Evolutionary conservation across 306 rosid genomes (phyloP).

Genomic region (Astragalus glycyphyllos): DNA sequence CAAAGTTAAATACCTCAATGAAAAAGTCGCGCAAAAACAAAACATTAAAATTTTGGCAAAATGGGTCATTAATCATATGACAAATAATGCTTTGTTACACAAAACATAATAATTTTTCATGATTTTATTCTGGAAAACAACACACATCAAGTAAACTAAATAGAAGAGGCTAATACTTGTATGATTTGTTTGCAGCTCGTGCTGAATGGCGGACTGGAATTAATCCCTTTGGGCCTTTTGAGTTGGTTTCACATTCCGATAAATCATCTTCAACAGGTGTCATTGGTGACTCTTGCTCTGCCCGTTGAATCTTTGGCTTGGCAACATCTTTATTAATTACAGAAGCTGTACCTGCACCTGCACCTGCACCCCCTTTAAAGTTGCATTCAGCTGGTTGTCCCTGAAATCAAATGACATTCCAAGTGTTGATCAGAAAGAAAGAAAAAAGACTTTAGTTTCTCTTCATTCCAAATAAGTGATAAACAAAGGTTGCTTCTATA

Average conservation of each 20-base stretch:
- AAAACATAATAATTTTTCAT: not conserved
- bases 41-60: not conserved
- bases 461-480: constrained; percentile 16
- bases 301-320: constrained; percentile 48
- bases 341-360: constrained; percentile 71
- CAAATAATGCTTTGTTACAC: constrained; percentile 11
- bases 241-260: constrained; percentile 56
- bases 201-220: constrained; percentile 74
- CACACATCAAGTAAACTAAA: constrained; percentile 37
- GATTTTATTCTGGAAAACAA: constrained; percentile 27
- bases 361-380: constrained; percentile 74
- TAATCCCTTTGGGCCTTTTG: constrained; percentile 50
- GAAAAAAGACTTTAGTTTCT: constrained; percentile 14
- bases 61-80: not conserved
- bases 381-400: constrained; percentile 62
- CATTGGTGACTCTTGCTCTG: constrained; percentile 54
- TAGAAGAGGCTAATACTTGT: constrained; percentile 63
- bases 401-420: constrained; percentile 52
- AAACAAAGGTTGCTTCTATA: constrained; percentile 37
- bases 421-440: constrained; percentile 10
- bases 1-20: constrained; percentile 35
- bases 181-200: constrained; percentile 65
- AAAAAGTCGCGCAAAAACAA: not conserved
- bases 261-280: constrained; percentile 54
- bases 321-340: constrained; percentile 51